A percentile compares a stretch with the other conserved stretches of the same genome.
Conservation (phyloP, 108 stramenopile genomes). For the Stephanodiscus minutulus region DNA sequence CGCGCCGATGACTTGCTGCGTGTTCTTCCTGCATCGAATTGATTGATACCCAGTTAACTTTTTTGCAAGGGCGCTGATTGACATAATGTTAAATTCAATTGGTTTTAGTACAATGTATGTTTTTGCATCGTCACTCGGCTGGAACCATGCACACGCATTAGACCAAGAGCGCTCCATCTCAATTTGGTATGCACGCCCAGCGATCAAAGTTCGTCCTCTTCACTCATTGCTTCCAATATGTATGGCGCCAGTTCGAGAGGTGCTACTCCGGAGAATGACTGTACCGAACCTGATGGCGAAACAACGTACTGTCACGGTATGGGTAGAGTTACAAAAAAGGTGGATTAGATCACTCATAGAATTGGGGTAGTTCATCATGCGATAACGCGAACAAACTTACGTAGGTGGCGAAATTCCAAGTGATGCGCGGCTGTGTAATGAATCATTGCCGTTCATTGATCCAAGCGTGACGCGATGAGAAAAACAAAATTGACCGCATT, state of each 20-base stretch:
- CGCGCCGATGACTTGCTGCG: conserved; percentile 36
- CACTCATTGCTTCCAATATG: conserved; percentile 41
- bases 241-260: conserved; percentile 59
- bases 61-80: too few relatives aligned
- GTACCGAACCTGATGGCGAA: conserved; percentile 50
- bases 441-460: background rate
- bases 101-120: too few relatives aligned
- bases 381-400: background rate
- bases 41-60: background rate
- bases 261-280: conserved; percentile 63
- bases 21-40: conserved; percentile 19
- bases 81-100: too few relatives aligned
- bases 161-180: background rate
- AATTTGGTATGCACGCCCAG: too few relatives aligned
- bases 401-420: conserved; percentile 9
- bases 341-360: background rate
- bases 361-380: background rate
- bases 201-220: conserved; percentile 45
- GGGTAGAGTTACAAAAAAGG: background rate
- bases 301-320: conserved; percentile 40
- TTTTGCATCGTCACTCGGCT: too few relatives aligned
- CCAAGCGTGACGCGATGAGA: background rate
- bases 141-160: too few relatives aligned
- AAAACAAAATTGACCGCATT: background rate
- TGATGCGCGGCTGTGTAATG: background rate